Percentiles rank a stretch among this genome's conserved stretches.
phyloP scores from a whole-genome alignment of 1,284 basidiomycete genomes.

The Tremellales sp. region DNA sequence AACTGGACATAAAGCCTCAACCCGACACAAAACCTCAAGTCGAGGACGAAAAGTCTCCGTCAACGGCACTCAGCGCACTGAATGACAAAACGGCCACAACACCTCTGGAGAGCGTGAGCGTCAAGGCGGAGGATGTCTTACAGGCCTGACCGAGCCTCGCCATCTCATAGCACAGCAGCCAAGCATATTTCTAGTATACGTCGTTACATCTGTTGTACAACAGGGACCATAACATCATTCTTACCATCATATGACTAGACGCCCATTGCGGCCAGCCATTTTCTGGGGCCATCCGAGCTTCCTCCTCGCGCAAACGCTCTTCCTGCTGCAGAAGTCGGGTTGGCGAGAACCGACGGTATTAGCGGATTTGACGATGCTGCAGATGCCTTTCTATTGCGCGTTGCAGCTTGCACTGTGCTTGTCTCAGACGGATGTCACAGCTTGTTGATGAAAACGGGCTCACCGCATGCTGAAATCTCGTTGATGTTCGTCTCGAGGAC shows the following conservation, averaged over 20 bases:
- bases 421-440: slow-evolving; percentile 4
- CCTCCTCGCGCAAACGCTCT: slow-evolving; percentile 20
- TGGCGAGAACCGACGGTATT: slow-evolving; percentile 34
- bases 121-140: too few species aligned
- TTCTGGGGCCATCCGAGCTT: slow-evolving; percentile 31
- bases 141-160: too few species aligned
- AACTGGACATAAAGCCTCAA: too few species aligned
- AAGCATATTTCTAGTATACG: too few species aligned
- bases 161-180: too few species aligned
- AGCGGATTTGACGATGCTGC: slow-evolving; percentile 40
- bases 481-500: slow-evolving; percentile 98
- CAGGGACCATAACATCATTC: not conserved
- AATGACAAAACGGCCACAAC: too few species aligned
- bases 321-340: slow-evolving; percentile 16
- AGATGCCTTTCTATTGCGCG: slow-evolving; percentile 41
- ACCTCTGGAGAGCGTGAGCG: too few species aligned
- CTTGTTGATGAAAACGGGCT: slow-evolving; percentile 30
- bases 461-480: slow-evolving; percentile 75
- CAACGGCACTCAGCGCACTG: too few species aligned
- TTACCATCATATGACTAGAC: slow-evolving; percentile 26
- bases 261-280: slow-evolving; percentile 44
- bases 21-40: too few species aligned
- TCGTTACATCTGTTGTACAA: not conserved
- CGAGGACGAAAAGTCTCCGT: too few species aligned
- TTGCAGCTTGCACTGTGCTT: slow-evolving; percentile 35